A percentile compares a stretch with the other conserved stretches of the same genome.
phyloP scores from a whole-genome alignment of 352 stramenopile genomes.

The Nothophytophthora sp. region DNA sequence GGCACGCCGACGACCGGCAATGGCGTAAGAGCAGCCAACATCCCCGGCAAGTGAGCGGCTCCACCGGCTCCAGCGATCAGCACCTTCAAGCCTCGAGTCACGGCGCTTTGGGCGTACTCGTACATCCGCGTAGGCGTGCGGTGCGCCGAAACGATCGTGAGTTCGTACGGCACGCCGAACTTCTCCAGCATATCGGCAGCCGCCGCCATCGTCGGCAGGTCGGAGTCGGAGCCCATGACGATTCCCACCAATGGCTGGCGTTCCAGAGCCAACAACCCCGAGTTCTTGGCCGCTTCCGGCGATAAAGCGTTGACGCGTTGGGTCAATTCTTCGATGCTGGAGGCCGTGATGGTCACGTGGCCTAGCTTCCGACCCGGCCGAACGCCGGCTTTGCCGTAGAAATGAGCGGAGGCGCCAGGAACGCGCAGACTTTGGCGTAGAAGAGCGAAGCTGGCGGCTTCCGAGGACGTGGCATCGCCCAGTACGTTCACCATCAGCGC shows the following conservation, averaged over 20 bases:
- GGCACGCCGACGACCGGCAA: constrained; percentile 96
- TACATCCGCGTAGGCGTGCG: constrained; percentile 97
- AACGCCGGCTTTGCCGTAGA: constrained; percentile 94
- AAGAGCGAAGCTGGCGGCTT: constrained; percentile 83
- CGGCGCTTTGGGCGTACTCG: constrained; percentile 93
- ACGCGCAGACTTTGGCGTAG: constrained; percentile 67
- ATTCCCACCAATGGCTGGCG: constrained; percentile 70
- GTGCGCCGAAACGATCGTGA: constrained; percentile 99
- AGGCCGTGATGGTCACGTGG: constrained; percentile 95
- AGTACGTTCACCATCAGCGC: constrained; percentile 94
- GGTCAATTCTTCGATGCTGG: constrained; percentile 81
- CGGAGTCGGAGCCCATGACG: constrained; percentile 95
- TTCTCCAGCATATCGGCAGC: constrained; percentile 95
- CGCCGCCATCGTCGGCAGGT: constrained; percentile 97
- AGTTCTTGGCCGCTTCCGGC: constrained; percentile 40
- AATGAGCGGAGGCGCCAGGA: constrained; percentile 92
- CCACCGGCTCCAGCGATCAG: constrained; percentile 97
- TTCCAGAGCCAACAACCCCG: constrained; percentile 28
- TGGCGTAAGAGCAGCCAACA: constrained; percentile 88
- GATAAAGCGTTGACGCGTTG: constrained; percentile 67
- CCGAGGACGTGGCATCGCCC: constrained; percentile 52
- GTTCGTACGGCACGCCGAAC: constrained; percentile 96
- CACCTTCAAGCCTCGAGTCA: constrained; percentile 89
- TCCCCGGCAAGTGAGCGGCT: constrained; percentile 97
- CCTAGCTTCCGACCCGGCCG: constrained; percentile 96